Conservation (phyloP, 192 early-diverging fungal species). For the Coemansia sp. region DNA sequence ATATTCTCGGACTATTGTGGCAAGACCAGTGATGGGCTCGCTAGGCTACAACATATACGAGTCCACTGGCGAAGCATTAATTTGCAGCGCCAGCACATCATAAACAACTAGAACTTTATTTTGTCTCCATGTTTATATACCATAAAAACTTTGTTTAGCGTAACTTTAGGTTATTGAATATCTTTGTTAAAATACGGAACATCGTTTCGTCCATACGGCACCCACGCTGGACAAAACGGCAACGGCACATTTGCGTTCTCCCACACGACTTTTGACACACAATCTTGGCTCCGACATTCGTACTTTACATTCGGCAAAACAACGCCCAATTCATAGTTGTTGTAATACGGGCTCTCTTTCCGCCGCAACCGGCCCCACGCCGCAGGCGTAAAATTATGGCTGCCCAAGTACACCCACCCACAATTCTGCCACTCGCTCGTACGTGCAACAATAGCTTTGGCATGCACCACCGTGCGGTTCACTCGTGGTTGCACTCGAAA, state of each 20-base stretch:
- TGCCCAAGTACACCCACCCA: conserved; percentile 43
- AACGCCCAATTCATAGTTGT: conserved; percentile 47
- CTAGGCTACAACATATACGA: not conserved
- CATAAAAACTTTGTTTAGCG: too few species aligned
- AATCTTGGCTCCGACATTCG: not conserved
- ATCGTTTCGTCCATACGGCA: conserved; percentile 7
- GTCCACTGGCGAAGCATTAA: not conserved
- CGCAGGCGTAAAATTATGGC: conserved; percentile 40
- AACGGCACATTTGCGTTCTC: not conserved
- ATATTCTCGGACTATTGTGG: not conserved
- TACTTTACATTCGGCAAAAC: conserved; percentile 12
- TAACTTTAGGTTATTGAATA: not conserved
- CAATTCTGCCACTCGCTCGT: conserved; percentile 8
- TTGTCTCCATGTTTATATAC: too few species aligned
- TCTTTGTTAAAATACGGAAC: conserved; percentile 11
- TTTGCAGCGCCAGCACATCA: not conserved
- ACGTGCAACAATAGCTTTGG: conserved; percentile 30
- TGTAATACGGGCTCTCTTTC: conserved; percentile 11
- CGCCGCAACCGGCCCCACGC: conserved; percentile 28
- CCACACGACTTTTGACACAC: conserved; percentile 4
- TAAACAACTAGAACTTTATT: not conserved
- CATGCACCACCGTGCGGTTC: conserved; percentile 21
- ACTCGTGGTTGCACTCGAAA: conserved; percentile 9
- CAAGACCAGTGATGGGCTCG: conserved; percentile 3
- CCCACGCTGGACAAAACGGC: conserved; percentile 18